Evolutionary conservation across 2,329 filamentous ascomycete species (phyloP), one percentile per base, ranked within the genome.

Genomic region (Claviceps humidiphila): DNA sequence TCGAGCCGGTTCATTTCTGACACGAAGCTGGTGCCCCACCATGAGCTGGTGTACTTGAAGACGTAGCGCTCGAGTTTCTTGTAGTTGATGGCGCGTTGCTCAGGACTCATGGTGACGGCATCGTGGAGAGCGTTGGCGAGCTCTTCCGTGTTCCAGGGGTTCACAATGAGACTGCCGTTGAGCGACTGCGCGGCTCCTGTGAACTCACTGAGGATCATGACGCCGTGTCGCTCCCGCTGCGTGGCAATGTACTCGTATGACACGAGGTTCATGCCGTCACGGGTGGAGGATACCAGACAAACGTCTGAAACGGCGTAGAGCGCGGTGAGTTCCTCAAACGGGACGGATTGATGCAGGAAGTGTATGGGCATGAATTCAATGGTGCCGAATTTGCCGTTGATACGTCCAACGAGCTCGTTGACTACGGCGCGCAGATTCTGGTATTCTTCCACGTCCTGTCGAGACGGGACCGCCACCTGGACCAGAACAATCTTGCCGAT

Each of bases 281-380:
- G 85, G n/a, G 88, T 97, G 2, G 87, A 96, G 8, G 87, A 94
- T 40, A 95, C 91, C 14, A 97, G 79, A 65, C 90, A 95, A 45
- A 89, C 87, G 64, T 96, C 93, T 3, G 89, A 93, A 22, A 94
- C 85, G 16, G 89, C 87, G 65, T 97, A 97, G 8, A 97, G 78
- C 0, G 90, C 90, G 49, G 94, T 90, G 39, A 98, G 81, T 71
- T 97, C 93, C 60, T 96, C 89, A 60, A 97, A 96, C 48, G 82
- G 82, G 63, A 97, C 89, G 4, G 88, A 95, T 71, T 96, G 94
- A 73, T 97, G 93, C 62, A 97, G 83, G 73, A 96, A 97, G 70
- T 97, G 93, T 60, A 98, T 97, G 1, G 93, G 93, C 85, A 95
- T 96, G 72, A 96, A 97, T 68, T 97, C 91, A 63, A 97, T 85